Base-by-base conservation (phyloP, 2,329 filamentous ascomycete genomes). In the Epichloe sibirici region DNA sequence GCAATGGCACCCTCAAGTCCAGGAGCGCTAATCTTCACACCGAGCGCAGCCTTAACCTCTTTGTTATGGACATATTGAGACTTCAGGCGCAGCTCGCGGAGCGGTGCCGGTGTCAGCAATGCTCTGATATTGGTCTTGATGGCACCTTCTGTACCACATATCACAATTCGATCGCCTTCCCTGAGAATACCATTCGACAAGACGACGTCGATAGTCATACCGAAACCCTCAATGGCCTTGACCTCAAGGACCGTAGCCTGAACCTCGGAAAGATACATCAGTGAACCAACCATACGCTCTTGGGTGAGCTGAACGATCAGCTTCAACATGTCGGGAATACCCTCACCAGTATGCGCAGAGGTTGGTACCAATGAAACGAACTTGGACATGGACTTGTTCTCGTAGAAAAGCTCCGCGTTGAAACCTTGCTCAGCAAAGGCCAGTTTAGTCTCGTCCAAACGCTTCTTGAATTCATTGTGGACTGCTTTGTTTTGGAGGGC, bases 61-160 rank as follows among this genome's bases (percentile, higher is more conserved):
- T 98, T 97, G 76, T 98, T 96, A 76, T 98, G 94, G 34, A 98
- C 91, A 64, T 98, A 98, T 57, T 85, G 80, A 3, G 90, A 95
- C 73, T 97, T 97, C 63, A 98, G 81, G 68, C 94, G 90, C 58
- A 98, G 72, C 69, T 98, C 93, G 66, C 89, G 93, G 66, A 98
- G 82, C 55, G 90, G 88, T 11, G 90, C 90, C 2, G 93, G 93
- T 3, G 93, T 98, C 50, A 98, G 77, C 28, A 98, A 78, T 13
- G 93, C 94, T 72, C 93, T 83, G 63, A 98, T 93, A 61, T 96
- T 96, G 6, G 93, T 98, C 55, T 85, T 82, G 66, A 98, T 98
- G 50, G 90, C 85, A 31, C 94, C 93, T 66, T 97, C 93, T n/a
- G 91, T 87, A 76, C 93, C 93, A 65, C 93, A 98, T 45, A 98